Conservation (phyloP, 1,139 yeast species). For the Zygosaccharomyces sapae region DNA sequence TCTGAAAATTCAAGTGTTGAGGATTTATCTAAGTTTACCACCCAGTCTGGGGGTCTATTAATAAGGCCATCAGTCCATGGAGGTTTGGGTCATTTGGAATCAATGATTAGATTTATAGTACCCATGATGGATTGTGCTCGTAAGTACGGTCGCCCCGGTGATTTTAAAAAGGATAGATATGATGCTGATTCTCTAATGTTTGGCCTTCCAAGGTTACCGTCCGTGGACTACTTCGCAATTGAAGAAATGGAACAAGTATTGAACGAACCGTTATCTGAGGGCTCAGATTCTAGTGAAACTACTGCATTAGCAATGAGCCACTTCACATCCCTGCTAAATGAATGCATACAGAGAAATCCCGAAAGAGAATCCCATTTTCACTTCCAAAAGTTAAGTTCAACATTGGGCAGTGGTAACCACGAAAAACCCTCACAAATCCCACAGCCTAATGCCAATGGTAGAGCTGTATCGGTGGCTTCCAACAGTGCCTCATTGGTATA, state of each 20-base stretch:
- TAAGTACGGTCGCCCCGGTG: constrained; percentile 33
- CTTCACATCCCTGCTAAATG: constrained; percentile 9
- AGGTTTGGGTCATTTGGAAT: constrained; percentile 30
- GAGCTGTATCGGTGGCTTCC: constrained; percentile 6
- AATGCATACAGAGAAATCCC: constrained; percentile 10
- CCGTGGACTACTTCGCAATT: constrained; percentile 24
- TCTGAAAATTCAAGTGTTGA: constrained; percentile 10
- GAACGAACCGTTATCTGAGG: constrained; percentile 1
- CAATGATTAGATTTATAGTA: constrained; percentile 29
- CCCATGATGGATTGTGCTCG: constrained; percentile 32
- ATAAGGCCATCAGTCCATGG: constrained; percentile 33
- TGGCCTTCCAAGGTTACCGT: constrained; percentile 32
- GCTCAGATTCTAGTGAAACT: constrained; percentile 10
- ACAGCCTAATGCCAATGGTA: neutral
- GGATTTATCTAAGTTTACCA: constrained; percentile 14
- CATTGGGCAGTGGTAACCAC: neutral
- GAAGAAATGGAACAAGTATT: constrained; percentile 17
- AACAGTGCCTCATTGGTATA: constrained; percentile 12
- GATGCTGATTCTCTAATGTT: constrained; percentile 31
- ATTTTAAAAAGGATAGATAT: constrained; percentile 23
- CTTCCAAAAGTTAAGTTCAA: constrained; percentile 5
- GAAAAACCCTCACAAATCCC: neutral
- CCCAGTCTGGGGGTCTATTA: constrained; percentile 21
- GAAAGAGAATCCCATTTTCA: constrained; percentile 10
- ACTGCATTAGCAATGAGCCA: constrained; percentile 13